Conservation (phyloP, 2,329 filamentous ascomycete genomes). For the Pseudogymnoascus sp. region DNA sequence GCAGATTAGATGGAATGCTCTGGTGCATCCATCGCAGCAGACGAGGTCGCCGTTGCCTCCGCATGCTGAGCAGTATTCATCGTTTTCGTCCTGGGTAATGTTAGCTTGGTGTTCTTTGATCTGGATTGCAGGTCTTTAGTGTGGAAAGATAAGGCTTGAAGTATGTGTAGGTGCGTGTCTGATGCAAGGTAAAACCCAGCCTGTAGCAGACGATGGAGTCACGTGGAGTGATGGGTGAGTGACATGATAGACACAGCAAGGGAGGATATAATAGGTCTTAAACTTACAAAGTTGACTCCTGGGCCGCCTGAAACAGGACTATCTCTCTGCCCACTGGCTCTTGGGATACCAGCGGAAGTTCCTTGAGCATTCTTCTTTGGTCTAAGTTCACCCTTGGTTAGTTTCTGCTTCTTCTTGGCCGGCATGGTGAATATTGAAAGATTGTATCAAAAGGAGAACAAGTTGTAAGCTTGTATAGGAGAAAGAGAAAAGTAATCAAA, state of each 20-base stretch:
- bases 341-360: background rate
- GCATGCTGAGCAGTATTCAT: conserved; percentile 84
- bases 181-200: background rate
- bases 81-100: conserved; percentile 57
- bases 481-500: background rate
- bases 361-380: background rate
- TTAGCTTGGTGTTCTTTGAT: background rate
- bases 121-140: background rate
- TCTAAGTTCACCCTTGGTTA: background rate
- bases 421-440: background rate
- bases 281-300: background rate
- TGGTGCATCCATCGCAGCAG: conserved; percentile 86
- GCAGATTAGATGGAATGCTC: conserved; percentile 85
- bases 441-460: background rate
- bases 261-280: background rate
- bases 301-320: background rate
- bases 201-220: background rate
- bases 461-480: background rate
- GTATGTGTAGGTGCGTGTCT: background rate
- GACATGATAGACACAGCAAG: background rate
- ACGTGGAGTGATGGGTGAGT: background rate
- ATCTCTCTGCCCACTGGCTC: background rate
- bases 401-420: background rate
- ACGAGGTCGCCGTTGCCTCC: conserved; percentile 75
- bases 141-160: conserved; percentile 16